phyloP scores from a whole-genome alignment of 495 filamentous ascomycete genomes.

The Podospora appendiculata region DNA sequence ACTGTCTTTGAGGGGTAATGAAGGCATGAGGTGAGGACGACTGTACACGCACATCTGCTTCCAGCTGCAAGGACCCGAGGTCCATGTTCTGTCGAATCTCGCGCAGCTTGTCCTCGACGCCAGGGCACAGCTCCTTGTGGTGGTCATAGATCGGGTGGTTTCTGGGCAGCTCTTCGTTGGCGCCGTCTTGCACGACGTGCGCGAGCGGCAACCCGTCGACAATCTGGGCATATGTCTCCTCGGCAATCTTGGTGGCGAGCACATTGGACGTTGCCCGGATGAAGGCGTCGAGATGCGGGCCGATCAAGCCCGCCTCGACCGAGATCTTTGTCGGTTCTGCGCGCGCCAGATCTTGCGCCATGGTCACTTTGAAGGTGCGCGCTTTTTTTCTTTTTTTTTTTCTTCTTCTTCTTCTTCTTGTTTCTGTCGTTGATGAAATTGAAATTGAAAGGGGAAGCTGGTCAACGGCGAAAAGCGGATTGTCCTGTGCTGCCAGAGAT shows the following conservation, averaged over 20 bases:
- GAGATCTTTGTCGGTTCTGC: no score
- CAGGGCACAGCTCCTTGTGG: slow-evolving; percentile 10
- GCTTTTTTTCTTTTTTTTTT: no score
- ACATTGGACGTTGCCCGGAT: slow-evolving; percentile 5
- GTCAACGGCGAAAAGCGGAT: no score
- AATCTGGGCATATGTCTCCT: slow-evolving; percentile 20
- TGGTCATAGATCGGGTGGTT: slow-evolving; percentile 1
- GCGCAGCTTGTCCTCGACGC: slow-evolving; percentile 3
- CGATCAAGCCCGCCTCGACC: neutral
- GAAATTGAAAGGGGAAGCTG: no score
- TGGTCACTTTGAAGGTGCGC: no score
- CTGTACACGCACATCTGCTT: neutral
- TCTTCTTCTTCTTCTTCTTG: no score
- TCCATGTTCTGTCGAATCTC: slow-evolving; percentile 6
- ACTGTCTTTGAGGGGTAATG: no score
- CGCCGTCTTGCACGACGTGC: slow-evolving; percentile 3
- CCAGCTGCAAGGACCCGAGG: neutral
- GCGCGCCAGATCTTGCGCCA: no score
- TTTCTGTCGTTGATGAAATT: no score
- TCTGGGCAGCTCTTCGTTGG: no score
- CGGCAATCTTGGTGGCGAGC: slow-evolving; percentile 12
- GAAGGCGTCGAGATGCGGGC: slow-evolving; percentile 3
- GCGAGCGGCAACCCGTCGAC: slow-evolving; percentile 19
- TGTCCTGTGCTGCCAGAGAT: no score
- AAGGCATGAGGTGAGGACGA: no score